Conservation (phyloP, 306 rosid genomes). For the Trifolium pratense region DNA sequence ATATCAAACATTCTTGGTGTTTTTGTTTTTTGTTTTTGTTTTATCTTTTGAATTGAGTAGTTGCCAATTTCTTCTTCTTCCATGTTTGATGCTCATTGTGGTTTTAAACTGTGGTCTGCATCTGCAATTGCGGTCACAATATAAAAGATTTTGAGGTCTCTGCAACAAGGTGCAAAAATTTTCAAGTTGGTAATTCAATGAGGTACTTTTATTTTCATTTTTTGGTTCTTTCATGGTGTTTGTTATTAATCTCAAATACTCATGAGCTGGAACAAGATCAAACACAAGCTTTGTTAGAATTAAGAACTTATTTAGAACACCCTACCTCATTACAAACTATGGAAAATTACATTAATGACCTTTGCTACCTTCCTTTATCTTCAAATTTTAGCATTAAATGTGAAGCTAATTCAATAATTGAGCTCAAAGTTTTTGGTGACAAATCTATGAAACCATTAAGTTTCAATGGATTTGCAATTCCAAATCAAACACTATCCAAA, state of each 20-base stretch:
- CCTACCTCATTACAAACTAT: slow-evolving; percentile 63
- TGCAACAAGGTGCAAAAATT: slow-evolving; percentile 6
- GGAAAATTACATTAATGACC: slow-evolving; percentile 59
- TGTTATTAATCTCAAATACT: slow-evolving; percentile 52
- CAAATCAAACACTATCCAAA: slow-evolving; percentile 68
- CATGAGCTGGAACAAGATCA: slow-evolving; percentile 67
- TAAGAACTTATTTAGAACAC: slow-evolving; percentile 70
- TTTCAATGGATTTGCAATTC: slow-evolving; percentile 73
- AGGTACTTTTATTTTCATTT: slow-evolving; percentile 43
- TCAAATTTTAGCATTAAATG: slow-evolving; percentile 62
- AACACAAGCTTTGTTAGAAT: slow-evolving; percentile 59
- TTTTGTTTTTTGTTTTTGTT: background rate
- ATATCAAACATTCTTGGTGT: slow-evolving; percentile 17
- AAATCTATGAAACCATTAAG: slow-evolving; percentile 42
- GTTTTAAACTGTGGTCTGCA: background rate
- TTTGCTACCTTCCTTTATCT: slow-evolving; percentile 64
- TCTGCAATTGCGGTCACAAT: background rate
- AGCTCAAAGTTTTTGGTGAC: slow-evolving; percentile 81
- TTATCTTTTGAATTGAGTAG: background rate
- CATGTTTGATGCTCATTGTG: background rate
- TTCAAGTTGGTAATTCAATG: slow-evolving; percentile 48
- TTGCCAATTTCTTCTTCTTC: background rate
- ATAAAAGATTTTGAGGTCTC: too few relatives aligned
- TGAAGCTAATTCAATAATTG: slow-evolving; percentile 62
- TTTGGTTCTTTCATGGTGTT: slow-evolving; percentile 54